Evolutionary conservation across 2,329 filamentous ascomycete genomes (phyloP), one percentile per base, ranked within the genome.

Genomic region (Aspergillus sp.): DNA sequence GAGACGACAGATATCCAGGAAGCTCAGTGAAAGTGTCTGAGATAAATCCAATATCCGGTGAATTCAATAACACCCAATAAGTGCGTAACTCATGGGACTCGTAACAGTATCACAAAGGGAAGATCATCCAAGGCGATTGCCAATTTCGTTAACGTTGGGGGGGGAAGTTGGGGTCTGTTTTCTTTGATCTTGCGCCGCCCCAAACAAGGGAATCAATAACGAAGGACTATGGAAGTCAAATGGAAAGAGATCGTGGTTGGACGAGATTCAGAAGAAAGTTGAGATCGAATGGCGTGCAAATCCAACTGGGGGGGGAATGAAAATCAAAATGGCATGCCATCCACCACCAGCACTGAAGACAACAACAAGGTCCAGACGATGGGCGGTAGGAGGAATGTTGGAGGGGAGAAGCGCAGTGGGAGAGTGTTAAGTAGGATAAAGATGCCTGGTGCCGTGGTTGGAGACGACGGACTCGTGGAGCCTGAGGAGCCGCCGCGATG

Each of bases 141-240:
- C 57, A 55, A 55, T 62, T 58, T 62, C 56, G 57, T 59, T 52
- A 59, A 50, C 50, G 63, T 23, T 55, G 55, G 57, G 57, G 45
- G 35, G 52, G 27, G 9, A 3, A 49, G 41, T 62, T 27, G 46
- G 5, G 35, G 27, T 31, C 49, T 57, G 49, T 37, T 39, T 50
- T 57, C 46, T 52, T 45, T 54, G 40, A 46, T 43, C 37, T 47
- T 53, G 14, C 37, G 17, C 40, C 44, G 23, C 37, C 46, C 25
- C 54, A 27, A 55, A 23, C 49, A 50, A 51, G 44, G 61, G n/a
- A 44, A 60, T 60, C 62, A 62, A 63, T 64, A 63, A 67, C 49
- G 64, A 68, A 64, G 59, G 66, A 59, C 64, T 64, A 50, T 49
- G 5, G 52, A 53, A 50, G 50, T 54, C 50, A 58, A 48, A 58